Evolutionary conservation across 306 rosid species (phyloP).

Genomic region (Trifolium repens): DNA sequence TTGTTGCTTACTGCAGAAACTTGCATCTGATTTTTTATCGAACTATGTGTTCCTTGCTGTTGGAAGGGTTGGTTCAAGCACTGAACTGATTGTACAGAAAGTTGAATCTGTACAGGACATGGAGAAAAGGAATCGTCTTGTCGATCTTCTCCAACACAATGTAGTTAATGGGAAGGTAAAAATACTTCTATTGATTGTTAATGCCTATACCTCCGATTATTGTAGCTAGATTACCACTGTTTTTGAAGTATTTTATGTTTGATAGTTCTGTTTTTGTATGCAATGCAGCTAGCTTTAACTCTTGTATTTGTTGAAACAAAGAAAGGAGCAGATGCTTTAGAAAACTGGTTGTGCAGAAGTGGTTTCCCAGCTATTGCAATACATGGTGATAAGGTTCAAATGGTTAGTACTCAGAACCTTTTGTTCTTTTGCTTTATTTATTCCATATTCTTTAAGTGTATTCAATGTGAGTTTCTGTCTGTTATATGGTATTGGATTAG

Average conservation of each 20-base stretch:
- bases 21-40: slow-evolving; percentile 85
- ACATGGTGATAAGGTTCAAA: slow-evolving; percentile 93
- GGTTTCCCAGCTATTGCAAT: slow-evolving; percentile 93
- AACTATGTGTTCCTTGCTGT: slow-evolving; percentile 80
- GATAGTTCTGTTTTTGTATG: background rate
- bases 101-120: slow-evolving; percentile 77
- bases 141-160: slow-evolving; percentile 67
- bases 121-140: slow-evolving; percentile 76
- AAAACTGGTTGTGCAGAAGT: slow-evolving; percentile 64
- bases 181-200: background rate
- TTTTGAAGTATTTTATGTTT: background rate
- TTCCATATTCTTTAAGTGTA: background rate
- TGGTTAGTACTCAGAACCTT: slow-evolving; percentile 53
- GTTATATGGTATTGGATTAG: background rate
- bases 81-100: slow-evolving; percentile 85
- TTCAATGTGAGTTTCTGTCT: background rate
- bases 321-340: slow-evolving; percentile 90
- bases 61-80: slow-evolving; percentile 98
- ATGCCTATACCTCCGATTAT: background rate
- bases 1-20: slow-evolving; percentile 57
- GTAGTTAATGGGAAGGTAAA: slow-evolving; percentile 71
- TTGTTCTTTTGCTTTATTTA: background rate
- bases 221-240: background rate
- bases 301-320: slow-evolving; percentile 96
- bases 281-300: slow-evolving; percentile 73